Percentiles rank a stretch among this genome's conserved stretches.
phyloP scores from a whole-genome alignment of 2,329 filamentous ascomycete genomes.

The Fusarium sp. region DNA sequence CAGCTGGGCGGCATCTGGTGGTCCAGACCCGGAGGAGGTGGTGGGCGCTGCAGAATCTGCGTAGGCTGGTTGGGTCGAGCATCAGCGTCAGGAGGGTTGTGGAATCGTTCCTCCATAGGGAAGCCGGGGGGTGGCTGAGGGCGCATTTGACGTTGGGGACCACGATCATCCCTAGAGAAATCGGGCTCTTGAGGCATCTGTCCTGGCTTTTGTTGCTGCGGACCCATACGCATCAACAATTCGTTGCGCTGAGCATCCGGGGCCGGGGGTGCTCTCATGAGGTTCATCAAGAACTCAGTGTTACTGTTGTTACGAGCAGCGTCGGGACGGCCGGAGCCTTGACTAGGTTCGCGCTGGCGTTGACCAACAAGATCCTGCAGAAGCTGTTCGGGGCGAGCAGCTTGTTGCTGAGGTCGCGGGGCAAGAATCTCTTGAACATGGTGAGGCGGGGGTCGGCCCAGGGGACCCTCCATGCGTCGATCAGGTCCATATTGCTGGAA shows the following conservation, averaged over 20 bases:
- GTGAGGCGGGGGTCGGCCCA: conserved; percentile 55
- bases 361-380: conserved; percentile 70
- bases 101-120: conserved; percentile 64
- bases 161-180: conserved; percentile 52
- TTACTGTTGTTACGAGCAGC: conserved; percentile 68
- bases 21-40: conserved; percentile 68
- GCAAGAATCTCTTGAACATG: conserved; percentile 64
- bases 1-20: conserved; percentile 68
- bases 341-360: conserved; percentile 66
- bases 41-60: conserved; percentile 73
- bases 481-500: conserved; percentile 61
- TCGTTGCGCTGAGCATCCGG: conserved; percentile 65
- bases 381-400: conserved; percentile 68
- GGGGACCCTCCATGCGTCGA: conserved; percentile 54
- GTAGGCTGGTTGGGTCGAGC: conserved; percentile 65
- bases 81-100: conserved; percentile 59
- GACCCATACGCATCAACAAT: conserved; percentile 60
- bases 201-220: conserved; percentile 56
- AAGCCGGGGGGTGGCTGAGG: conserved; percentile 62
- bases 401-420: conserved; percentile 62
- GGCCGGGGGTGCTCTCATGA: conserved; percentile 71
- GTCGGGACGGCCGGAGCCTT: conserved; percentile 60
- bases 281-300: conserved; percentile 84
- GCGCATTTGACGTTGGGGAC: conserved; percentile 55
- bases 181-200: conserved; percentile 57